A percentile compares a stretch with the other conserved stretches of the same genome.
phyloP scores from a whole-genome alignment of 345 rosid genomes.

The Populus ilicifolia region DNA sequence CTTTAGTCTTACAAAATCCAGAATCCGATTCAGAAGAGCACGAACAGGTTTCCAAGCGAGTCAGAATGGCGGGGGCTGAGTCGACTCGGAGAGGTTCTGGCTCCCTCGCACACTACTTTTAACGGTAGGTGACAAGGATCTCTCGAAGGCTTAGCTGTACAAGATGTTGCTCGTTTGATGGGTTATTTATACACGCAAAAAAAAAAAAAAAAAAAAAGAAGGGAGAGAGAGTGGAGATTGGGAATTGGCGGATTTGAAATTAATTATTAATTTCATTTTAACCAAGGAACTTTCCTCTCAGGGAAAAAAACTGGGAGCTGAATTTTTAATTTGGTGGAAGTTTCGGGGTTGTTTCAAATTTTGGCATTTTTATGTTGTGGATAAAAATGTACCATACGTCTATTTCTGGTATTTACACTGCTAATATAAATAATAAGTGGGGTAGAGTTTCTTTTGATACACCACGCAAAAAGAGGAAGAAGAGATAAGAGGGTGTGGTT shows the following conservation, averaged over 20 bases:
- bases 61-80: slow-evolving; percentile 19
- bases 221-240: background rate
- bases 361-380: slow-evolving; percentile 13
- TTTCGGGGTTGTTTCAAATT: slow-evolving; percentile 27
- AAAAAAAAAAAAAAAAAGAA: too few relatives aligned
- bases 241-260: background rate
- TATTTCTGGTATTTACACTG: background rate
- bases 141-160: background rate
- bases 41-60: slow-evolving; percentile 10
- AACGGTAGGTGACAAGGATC: background rate
- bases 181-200: background rate
- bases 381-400: slow-evolving; percentile 15
- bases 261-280: background rate
- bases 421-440: background rate
- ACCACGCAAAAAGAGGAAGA: background rate
- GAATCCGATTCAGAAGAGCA: slow-evolving; percentile 1
- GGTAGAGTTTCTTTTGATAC: background rate
- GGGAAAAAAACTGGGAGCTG: background rate
- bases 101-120: background rate
- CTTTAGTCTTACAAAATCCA: background rate
- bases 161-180: background rate
- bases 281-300: background rate
- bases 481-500: background rate
- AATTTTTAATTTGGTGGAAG: slow-evolving; percentile 8
- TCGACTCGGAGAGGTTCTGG: slow-evolving; percentile 7